Evolutionary conservation across 2,329 filamentous ascomycete species (phyloP).

Genomic region (Fusarium papillatum): DNA sequence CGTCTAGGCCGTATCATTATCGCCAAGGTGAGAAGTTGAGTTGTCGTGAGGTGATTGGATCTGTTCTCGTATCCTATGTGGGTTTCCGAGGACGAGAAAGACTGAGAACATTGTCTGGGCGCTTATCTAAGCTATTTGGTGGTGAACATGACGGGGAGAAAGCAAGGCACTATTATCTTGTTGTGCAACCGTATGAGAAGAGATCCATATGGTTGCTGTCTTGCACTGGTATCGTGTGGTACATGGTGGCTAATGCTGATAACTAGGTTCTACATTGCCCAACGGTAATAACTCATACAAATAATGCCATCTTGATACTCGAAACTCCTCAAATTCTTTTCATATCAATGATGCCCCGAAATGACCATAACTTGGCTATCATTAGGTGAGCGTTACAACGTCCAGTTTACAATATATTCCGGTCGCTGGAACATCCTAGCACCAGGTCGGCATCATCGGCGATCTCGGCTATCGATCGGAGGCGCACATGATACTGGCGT

Average conservation of each 20-base stretch:
- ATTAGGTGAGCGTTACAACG: background rate
- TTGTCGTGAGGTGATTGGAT: constrained; percentile 8
- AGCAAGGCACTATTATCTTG: background rate
- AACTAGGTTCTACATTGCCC: background rate
- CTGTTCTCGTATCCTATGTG: background rate
- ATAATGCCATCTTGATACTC: background rate
- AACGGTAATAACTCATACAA: background rate
- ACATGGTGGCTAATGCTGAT: background rate
- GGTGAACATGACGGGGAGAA: background rate
- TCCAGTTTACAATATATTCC: background rate
- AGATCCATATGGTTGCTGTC: background rate
- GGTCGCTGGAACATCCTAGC: background rate
- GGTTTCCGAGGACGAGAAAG: background rate
- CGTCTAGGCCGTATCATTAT: background rate
- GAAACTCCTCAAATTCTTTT: background rate
- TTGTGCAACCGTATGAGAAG: background rate
- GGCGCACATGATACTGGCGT: constrained; percentile 13
- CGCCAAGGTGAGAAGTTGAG: constrained; percentile 14
- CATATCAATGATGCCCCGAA: background rate
- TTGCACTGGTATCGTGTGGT: background rate
- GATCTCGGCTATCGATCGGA: background rate
- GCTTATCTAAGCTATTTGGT: background rate
- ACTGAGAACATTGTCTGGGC: background rate
- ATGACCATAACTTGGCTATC: background rate
- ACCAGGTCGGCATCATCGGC: background rate